Evolutionary conservation across 805 yeast species (phyloP).

Genomic region (Cyberlindnera bimundalis): DNA sequence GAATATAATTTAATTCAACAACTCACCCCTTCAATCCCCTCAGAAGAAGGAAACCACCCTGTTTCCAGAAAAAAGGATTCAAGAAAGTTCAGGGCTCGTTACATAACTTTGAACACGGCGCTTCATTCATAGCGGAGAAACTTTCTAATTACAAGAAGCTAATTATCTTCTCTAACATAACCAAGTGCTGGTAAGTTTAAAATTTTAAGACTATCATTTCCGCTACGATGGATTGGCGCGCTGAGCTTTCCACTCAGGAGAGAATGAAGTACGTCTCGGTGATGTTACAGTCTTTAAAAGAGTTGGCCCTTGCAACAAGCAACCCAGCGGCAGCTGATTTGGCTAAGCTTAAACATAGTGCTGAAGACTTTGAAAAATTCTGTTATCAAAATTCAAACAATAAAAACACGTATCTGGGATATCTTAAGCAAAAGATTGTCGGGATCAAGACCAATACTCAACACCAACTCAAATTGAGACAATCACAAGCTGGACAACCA

Average conservation of each 20-base stretch:
- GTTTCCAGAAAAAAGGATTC: no score
- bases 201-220: no score
- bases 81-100: no score
- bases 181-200: no score
- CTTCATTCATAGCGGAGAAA: no score
- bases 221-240: conserved; percentile 28
- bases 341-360: conserved; percentile 48
- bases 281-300: conserved; percentile 23
- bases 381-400: conserved; percentile 56
- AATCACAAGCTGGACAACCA: conserved; percentile 35
- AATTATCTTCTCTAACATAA: no score
- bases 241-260: conserved; percentile 22
- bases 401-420: conserved; percentile 54
- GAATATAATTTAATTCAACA: no score
- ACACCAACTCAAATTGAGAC: conserved; percentile 29
- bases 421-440: conserved; percentile 32
- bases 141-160: no score
- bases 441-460: conserved; percentile 24
- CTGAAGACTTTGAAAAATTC: conserved; percentile 68
- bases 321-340: conserved; percentile 27
- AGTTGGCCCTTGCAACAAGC: conserved; percentile 20
- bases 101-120: no score
- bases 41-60: no score
- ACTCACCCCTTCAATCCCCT: no score
- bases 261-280: conserved; percentile 25